Evolutionary conservation across 139 green algal genomes (phyloP), one percentile per base, ranked within the genome.

Genomic region (Chlorella sp.): DNA sequence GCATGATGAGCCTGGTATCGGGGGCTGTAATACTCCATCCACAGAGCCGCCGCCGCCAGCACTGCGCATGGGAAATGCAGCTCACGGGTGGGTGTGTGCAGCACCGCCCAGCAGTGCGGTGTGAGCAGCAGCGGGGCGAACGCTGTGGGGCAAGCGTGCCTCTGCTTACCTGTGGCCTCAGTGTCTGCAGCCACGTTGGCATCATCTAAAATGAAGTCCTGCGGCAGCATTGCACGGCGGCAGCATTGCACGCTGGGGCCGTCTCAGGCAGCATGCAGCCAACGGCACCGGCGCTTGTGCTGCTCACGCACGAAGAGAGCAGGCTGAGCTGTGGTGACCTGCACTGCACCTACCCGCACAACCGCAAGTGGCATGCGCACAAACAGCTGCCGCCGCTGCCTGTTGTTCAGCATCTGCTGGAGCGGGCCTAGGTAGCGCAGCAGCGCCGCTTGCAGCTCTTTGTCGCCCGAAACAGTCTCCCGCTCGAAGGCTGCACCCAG

Each of bases 271-370:
- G n/a, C n/a, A n/a, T n/a, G n/a, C n/a, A n/a, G n/a, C n/a, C n/a
- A n/a, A n/a, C n/a, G n/a, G n/a, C n/a, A n/a, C n/a, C n/a, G n/a
- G n/a, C n/a, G n/a, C n/a, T n/a, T n/a, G n/a, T n/a, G n/a, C n/a
- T n/a, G n/a, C n/a, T n/a, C n/a, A n/a, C n/a, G n/a, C n/a, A n/a
- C n/a, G n/a, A n/a, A n/a, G n/a, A n/a, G n/a, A n/a, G n/a, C n/a
- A n/a, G n/a, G n/a, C n/a, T n/a, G n/a, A n/a, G n/a, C n/a, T n/a
- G n/a, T n/a, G n/a, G n/a, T n/a, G n/a, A n/a, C n/a, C n/a, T n/a
- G n/a, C n/a, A n/a, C n/a, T 28, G 67, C 18, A 47, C 74, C 47
- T 51, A 80, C 74, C 74, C 55, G 47, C 74, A 80, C 30, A 32
- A 51, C 17, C 1, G 3, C 25, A 20, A 69, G 51, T 9, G 47